A percentile compares a stretch with the other conserved stretches of the same genome.
These are phyloP conservation scores for Amoeboaphelidium protococcarum DNA, from an alignment of 371 early-diverging fungal genomes.

Conservation along the genomic window DNA sequence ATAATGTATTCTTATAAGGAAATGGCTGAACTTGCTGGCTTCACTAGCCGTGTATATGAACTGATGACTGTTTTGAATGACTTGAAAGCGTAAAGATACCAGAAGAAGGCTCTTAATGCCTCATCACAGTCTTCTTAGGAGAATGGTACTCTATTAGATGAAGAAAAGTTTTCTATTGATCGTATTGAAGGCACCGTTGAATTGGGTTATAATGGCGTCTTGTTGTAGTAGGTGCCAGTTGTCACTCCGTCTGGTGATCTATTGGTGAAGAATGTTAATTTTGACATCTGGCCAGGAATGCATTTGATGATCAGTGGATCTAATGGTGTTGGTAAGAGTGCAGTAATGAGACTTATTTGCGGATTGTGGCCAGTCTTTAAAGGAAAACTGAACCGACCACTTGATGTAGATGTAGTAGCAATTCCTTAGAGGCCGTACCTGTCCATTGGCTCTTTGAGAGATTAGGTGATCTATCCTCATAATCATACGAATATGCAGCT, in stretches of 20 bases:
- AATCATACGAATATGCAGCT: constrained; percentile 10
- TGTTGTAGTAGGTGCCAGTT: constrained; percentile 32
- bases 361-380: constrained; percentile 1
- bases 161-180: not conserved
- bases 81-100: constrained; percentile 12
- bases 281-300: constrained; percentile 33
- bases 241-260: constrained; percentile 75
- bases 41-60: constrained; percentile 26
- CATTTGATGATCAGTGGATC: constrained; percentile 1
- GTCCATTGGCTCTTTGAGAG: not conserved
- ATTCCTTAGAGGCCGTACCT: constrained; percentile 1
- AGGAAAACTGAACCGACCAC: not conserved
- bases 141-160: not conserved
- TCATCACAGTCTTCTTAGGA: too few species aligned
- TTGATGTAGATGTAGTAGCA: not conserved
- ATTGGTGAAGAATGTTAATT: constrained; percentile 45
- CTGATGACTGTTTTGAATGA: constrained; percentile 18
- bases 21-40: constrained; percentile 63
- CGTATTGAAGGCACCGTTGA: not conserved
- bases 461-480: constrained; percentile 21
- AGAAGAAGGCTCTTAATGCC: constrained; percentile 6
- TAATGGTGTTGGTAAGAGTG: constrained; percentile 1
- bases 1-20: constrained; percentile 68
- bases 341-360: constrained; percentile 1
- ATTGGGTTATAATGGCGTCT: constrained; percentile 9